A percentile compares a stretch with the other conserved stretches of the same genome.
Conservation (phyloP, 2,329 filamentous ascomycete genomes). For the Fusarium albidum region DNA sequence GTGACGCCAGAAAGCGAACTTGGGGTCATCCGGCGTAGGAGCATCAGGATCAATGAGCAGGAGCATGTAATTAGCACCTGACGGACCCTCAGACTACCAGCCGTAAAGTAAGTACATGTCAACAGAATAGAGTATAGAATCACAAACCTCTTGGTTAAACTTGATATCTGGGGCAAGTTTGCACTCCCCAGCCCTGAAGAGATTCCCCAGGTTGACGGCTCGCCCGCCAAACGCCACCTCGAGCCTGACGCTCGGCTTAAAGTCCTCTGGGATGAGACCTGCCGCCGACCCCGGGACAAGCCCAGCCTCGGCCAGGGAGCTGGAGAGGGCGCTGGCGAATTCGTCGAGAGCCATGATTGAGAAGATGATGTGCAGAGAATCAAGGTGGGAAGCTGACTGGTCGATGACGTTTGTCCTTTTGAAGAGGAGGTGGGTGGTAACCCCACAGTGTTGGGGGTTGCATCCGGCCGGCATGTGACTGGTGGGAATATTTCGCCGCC, state of each 20-base stretch:
- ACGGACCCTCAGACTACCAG: conserved; percentile 33
- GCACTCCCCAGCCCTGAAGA: conserved; percentile 51
- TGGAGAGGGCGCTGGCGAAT: conserved; percentile 31
- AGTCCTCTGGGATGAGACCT: conserved; percentile 50
- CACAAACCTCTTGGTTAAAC: conserved; percentile 45
- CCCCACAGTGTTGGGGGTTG: conserved; percentile 33
- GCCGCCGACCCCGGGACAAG: conserved; percentile 52
- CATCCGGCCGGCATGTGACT: conserved; percentile 21
- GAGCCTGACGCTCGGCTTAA: conserved; percentile 52
- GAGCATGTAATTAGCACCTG: conserved; percentile 52
- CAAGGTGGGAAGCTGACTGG: not conserved
- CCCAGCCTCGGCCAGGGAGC: conserved; percentile 47
- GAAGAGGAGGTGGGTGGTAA: conserved; percentile 2
- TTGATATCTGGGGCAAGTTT: conserved; percentile 47
- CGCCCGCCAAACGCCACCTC: conserved; percentile 47
- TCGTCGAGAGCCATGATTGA: conserved; percentile 30
- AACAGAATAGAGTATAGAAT: fast-evolving
- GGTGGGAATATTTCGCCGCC: conserved; percentile 18
- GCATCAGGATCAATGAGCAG: conserved; percentile 63
- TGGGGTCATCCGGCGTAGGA: conserved; percentile 62
- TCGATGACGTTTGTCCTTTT: conserved; percentile 26
- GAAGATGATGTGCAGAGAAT: not conserved
- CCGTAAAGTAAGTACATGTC: not conserved
- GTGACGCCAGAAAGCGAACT: conserved; percentile 64
- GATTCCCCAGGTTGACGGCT: conserved; percentile 46